Evolutionary conservation across 306 rosid genomes (phyloP).

Genomic region (Malus orientalis): DNA sequence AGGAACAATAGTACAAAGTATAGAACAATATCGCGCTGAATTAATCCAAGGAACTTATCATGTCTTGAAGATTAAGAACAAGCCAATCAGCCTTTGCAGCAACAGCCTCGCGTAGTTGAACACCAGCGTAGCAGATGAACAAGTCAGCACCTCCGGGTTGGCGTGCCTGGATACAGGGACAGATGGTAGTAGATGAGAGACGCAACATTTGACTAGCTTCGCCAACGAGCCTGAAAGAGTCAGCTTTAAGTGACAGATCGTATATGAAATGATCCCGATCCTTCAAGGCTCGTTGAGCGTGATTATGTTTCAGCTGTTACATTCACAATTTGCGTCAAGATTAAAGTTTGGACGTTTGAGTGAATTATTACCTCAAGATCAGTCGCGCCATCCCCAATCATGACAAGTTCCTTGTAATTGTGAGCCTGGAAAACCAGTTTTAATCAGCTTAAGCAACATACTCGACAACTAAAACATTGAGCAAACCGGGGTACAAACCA

Average conservation of each 20-base stretch:
- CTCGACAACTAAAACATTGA: not conserved
- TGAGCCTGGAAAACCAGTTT: slow-evolving; percentile 49
- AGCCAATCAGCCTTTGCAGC: slow-evolving; percentile 91
- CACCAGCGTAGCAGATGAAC: slow-evolving; percentile 85
- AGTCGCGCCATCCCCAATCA: slow-evolving; percentile 96
- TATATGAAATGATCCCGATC: not conserved
- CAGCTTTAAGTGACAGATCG: not conserved
- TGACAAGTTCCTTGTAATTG: slow-evolving; percentile 58
- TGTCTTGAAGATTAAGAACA: slow-evolving; percentile 48
- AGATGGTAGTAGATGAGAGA: not conserved
- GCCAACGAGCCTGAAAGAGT: not conserved
- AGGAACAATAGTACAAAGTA: not conserved
- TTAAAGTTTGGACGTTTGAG: not conserved
- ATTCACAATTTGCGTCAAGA: not conserved
- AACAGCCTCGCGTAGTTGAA: slow-evolving; percentile 74
- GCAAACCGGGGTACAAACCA: slow-evolving; percentile 16
- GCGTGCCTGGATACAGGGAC: slow-evolving; percentile 47
- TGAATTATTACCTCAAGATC: slow-evolving; percentile 71
- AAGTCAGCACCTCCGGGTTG: slow-evolving; percentile 83
- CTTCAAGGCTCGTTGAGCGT: not conserved
- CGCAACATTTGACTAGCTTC: not conserved
- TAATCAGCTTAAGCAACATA: slow-evolving; percentile 19
- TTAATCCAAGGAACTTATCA: slow-evolving; percentile 31
- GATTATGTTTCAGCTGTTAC: not conserved
- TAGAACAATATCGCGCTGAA: not conserved